Percentiles rank a stretch among this genome's conserved stretches.
Evolutionary conservation across 371 early-diverging fungal genomes (phyloP).

Genomic region (Paraphysoderma sedebokerense): DNA sequence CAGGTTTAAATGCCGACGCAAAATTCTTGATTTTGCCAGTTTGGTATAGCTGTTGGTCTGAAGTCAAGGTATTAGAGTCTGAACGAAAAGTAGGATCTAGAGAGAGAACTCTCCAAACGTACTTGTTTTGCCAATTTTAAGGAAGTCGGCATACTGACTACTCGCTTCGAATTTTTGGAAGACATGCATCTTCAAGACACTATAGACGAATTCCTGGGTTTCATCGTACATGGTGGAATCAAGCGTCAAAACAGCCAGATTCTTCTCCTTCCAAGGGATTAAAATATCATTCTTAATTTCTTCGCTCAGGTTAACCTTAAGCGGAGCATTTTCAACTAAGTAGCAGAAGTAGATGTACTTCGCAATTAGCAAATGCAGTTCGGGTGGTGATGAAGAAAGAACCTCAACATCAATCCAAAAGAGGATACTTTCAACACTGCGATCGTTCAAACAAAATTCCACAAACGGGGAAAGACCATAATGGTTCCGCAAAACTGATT

Average conservation of each 20-base stretch:
- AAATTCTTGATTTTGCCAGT: neutral
- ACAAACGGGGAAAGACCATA: neutral
- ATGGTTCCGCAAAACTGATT: neutral
- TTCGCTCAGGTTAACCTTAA: neutral
- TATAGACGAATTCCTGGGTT: neutral
- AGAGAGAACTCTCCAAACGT: neutral
- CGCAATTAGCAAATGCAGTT: neutral
- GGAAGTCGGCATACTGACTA: neutral
- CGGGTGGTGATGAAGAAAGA: neutral
- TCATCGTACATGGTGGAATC: neutral
- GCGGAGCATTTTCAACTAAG: slow-evolving; percentile 3
- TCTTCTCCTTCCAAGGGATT: too few relatives aligned
- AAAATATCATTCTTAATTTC: neutral
- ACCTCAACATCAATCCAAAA: slow-evolving; percentile 3
- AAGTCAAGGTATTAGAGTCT: neutral
- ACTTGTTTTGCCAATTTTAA: neutral
- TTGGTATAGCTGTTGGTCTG: neutral
- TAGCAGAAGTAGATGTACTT: slow-evolving; percentile 2
- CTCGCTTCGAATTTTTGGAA: neutral
- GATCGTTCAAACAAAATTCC: neutral
- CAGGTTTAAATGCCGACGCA: neutral
- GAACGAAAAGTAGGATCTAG: neutral
- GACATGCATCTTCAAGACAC: neutral
- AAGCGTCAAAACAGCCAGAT: neutral
- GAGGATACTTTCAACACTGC: neutral